phyloP scores from a whole-genome alignment of 495 filamentous ascomycete species.

The Venustampulla echinocandica region DNA sequence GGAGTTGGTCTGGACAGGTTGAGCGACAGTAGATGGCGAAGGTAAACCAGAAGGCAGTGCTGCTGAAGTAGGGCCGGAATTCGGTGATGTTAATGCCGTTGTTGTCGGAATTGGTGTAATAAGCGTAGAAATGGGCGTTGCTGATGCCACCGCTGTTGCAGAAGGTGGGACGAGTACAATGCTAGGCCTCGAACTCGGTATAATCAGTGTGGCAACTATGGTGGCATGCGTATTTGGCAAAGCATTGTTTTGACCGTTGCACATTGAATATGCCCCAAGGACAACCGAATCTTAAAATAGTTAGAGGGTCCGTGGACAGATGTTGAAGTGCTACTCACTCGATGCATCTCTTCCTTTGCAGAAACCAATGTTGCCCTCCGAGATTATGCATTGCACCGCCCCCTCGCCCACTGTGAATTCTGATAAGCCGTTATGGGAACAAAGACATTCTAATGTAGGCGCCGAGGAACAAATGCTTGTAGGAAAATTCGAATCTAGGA shows the following conservation, averaged over 20 bases:
- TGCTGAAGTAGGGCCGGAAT: constrained; percentile 6
- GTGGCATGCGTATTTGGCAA: constrained; percentile 50
- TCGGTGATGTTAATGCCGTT: too few species aligned
- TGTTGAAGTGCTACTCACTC: constrained; percentile 25
- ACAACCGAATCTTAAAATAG: constrained; percentile 18
- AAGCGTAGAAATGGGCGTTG: constrained; percentile 5
- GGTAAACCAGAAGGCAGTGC: constrained; percentile 5
- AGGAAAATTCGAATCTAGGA: constrained; percentile 51
- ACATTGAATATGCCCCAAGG: constrained; percentile 48
- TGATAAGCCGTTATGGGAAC: constrained; percentile 45
- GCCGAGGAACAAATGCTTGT: constrained; percentile 36
- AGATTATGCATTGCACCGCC: constrained; percentile 52
- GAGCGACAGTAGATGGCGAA: constrained; percentile 9
- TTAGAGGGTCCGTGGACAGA: constrained; percentile 14
- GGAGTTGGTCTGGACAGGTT: constrained; percentile 9
- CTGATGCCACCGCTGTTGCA: constrained; percentile 11
- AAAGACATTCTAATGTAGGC: constrained; percentile 53
- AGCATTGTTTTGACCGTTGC: constrained; percentile 42
- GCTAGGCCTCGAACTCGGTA: constrained; percentile 19
- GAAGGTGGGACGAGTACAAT: constrained; percentile 11
- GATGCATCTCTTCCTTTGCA: constrained; percentile 30
- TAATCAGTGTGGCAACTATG: constrained; percentile 49
- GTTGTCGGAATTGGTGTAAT: constrained; percentile 7
- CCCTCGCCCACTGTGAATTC: constrained; percentile 65
- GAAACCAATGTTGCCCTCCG: constrained; percentile 32